phyloP scores from a whole-genome alignment of 2,329 filamentous ascomycete species.

The Phialophora macrospora region DNA sequence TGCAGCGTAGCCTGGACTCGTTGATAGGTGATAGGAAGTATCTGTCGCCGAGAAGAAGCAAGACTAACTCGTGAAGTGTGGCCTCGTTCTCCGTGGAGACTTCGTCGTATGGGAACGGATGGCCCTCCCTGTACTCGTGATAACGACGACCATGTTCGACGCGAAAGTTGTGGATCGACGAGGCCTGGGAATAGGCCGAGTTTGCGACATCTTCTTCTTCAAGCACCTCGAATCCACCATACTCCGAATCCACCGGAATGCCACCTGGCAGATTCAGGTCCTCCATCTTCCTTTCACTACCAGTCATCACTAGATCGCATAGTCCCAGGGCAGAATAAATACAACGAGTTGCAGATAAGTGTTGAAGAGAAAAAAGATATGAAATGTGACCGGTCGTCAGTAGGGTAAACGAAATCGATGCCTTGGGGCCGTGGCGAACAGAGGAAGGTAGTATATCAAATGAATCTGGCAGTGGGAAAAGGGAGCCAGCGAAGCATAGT shows the following conservation, averaged over 20 bases:
- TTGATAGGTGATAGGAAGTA: conserved; percentile 36
- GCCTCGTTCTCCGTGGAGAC: conserved; percentile 35
- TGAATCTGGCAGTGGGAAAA: neutral
- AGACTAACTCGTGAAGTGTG: conserved; percentile 32
- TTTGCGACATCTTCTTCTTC: conserved; percentile 30
- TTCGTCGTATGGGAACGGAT: conserved; percentile 41
- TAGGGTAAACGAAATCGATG: neutral
- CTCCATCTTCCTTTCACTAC: conserved; percentile 32
- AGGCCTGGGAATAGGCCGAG: conserved; percentile 40
- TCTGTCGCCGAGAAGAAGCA: conserved; percentile 32
- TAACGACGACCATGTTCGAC: conserved; percentile 46
- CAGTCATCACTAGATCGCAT: conserved; percentile 6
- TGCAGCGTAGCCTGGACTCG: conserved; percentile 32
- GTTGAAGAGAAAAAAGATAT: neutral
- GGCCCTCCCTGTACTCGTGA: conserved; percentile 42
- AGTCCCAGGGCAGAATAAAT: neutral
- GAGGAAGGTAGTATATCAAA: neutral
- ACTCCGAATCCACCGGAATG: conserved; percentile 34
- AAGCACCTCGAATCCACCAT: conserved; percentile 21
- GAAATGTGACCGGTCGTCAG: neutral
- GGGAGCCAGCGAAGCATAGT: conserved; percentile 6
- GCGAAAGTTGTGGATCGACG: conserved; percentile 40
- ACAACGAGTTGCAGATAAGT: neutral
- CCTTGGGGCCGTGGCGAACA: neutral
- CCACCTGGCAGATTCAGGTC: conserved; percentile 25